Base-by-base conservation (phyloP, 163 green algal species). In the Scenedesmus sp. region DNA sequence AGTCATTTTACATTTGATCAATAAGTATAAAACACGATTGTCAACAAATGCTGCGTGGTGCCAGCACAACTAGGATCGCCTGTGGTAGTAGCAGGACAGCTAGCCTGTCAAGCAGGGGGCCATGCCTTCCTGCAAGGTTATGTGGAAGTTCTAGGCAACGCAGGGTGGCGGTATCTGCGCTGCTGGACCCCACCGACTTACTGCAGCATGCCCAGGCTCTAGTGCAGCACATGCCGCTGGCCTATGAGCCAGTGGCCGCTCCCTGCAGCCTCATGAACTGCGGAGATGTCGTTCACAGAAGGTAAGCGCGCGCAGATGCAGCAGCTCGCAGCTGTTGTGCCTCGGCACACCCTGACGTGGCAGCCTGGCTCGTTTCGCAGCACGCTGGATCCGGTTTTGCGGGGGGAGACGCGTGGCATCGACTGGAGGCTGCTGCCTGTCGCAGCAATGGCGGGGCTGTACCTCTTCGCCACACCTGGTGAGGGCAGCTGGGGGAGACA, bases 241-340 rank as follows among this genome's bases (percentile, higher is more conserved):
- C 84, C 59, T 93, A 90, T 34, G 84, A 90, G 94, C 94, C 94
- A 1, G 93, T 99, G 3, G 96, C 95, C 23, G 91, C 97, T 56
- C 97, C 97, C 9, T 99, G 97, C 93, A 97, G 95, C 10, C 94
- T 93, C 7, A 97, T 98, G 96, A 98, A 98, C 87, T 99, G 97
- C 82, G 97, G 97, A 23, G 97, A 99, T 88, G 93, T 97, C 0
- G 91, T 98, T 0, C 94, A 99, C 92, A 91, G 97, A 59, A 99
- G 97, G 97, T 98, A 54, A 23, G 91, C 5, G 20, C 1, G 54
- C n/a, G 56, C 66, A 20, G 13, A 62, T 73, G 13, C 77, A 26
- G 54, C 6, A n/a, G 2, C 34, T 57, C n/a, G 46, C 70, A 12
- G 64, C 18, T 23, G 3, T 62, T 8, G 16, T 82, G 13, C 16